A percentile compares a stretch with the other conserved stretches of the same genome.
These are phyloP conservation scores for Polytolypa hystricis DNA, from an alignment of 2,329 filamentous ascomycete genomes.

Conservation along the genomic window DNA sequence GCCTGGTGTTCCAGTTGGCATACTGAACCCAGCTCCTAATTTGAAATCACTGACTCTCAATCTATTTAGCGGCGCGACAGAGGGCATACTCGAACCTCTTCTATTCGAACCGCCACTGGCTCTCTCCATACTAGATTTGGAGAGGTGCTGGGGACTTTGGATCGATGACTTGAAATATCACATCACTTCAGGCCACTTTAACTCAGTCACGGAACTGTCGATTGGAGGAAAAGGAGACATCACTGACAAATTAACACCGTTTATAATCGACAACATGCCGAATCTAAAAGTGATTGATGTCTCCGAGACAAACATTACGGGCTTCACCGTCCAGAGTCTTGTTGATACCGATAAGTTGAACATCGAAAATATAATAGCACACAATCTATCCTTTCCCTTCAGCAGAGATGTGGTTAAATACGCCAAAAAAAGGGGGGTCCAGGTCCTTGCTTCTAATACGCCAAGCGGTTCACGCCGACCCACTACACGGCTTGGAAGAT, in stretches of 20 bases:
- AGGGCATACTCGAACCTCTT: neutral
- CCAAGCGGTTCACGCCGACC: too few species aligned
- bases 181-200: constrained; percentile 10
- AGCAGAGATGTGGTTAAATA: constrained; percentile 11
- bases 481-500: too few species aligned
- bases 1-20: constrained; percentile 6
- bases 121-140: neutral
- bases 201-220: constrained; percentile 20
- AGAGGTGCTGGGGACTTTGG: constrained; percentile 11
- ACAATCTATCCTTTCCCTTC: constrained; percentile 2
- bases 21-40: constrained; percentile 14
- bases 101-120: neutral
- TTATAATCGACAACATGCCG: constrained; percentile 15
- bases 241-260: constrained; percentile 15
- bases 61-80: neutral
- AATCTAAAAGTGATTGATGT: constrained; percentile 25
- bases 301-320: constrained; percentile 25
- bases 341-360: constrained; percentile 12
- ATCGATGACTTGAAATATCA: constrained; percentile 4
- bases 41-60: constrained; percentile 20
- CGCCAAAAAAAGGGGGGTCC: constrained; percentile 7
- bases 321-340: constrained; percentile 23
- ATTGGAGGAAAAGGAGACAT: constrained; percentile 18
- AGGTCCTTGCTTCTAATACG: too few species aligned
- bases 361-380: constrained; percentile 9